Conservation (phyloP, 2,329 filamentous ascomycete genomes). For the Phoma sp. region DNA sequence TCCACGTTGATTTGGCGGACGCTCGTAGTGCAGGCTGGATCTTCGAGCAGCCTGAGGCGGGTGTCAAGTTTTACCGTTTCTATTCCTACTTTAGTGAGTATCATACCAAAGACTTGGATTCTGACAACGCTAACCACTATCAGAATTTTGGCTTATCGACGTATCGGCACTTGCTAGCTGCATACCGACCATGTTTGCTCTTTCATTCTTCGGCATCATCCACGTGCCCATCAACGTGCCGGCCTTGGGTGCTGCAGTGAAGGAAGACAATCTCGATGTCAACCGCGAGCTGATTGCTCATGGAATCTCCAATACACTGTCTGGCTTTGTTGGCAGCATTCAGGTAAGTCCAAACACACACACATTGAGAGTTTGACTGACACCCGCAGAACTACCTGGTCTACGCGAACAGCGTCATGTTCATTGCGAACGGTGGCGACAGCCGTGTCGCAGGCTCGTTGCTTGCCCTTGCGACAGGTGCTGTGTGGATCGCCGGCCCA, state of each 20-base stretch:
- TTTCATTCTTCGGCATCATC: slow-evolving; percentile 96
- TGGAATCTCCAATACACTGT: slow-evolving; percentile 90
- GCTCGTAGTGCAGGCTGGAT: slow-evolving; percentile 85
- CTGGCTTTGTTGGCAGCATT: slow-evolving; percentile 86
- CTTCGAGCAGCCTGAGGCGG: slow-evolving; percentile 83
- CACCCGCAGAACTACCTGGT: slow-evolving; percentile 83
- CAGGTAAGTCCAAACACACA: slow-evolving; percentile 55
- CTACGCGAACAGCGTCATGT: slow-evolving; percentile 96
- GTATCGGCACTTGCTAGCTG: slow-evolving; percentile 85
- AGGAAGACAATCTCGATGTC: slow-evolving; percentile 90
- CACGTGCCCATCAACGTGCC: slow-evolving; percentile 99
- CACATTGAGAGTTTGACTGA: slow-evolving; percentile 26
- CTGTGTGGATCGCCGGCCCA: slow-evolving; percentile 85
- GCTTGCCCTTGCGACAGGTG: slow-evolving; percentile 80
- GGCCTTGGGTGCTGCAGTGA: slow-evolving; percentile 85
- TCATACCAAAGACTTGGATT: background rate
- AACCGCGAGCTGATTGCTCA: slow-evolving; percentile 92
- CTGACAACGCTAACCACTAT: background rate
- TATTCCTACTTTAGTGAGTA: slow-evolving; percentile 89
- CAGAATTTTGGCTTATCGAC: slow-evolving; percentile 81
- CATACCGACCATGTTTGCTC: slow-evolving; percentile 91
- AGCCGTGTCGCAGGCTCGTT: slow-evolving; percentile 85
- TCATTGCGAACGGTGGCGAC: slow-evolving; percentile 90
- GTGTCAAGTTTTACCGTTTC: slow-evolving; percentile 96
- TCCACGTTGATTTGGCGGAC: slow-evolving; percentile 70